Evolutionary conservation across 2,329 filamentous ascomycete species (phyloP).

Genomic region (Lasiodiplodia theobromae): DNA sequence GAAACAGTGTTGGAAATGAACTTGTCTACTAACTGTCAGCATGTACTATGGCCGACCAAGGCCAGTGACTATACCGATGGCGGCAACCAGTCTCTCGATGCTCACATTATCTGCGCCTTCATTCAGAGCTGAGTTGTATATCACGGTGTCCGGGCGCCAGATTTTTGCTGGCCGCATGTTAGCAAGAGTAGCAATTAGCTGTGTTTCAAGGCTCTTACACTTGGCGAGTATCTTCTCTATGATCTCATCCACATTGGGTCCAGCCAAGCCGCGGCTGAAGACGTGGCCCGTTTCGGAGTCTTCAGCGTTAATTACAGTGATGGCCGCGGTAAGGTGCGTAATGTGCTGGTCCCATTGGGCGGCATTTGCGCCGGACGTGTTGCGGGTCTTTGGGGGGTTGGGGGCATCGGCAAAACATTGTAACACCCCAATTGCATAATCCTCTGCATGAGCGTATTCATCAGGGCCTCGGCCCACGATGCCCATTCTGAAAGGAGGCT

Average conservation of each 20-base stretch:
- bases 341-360: background rate
- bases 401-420: background rate
- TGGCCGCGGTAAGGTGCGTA: accelerated
- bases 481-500: too few relatives aligned
- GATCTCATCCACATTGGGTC: background rate
- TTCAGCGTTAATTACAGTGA: background rate
- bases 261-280: background rate
- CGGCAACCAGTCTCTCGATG: background rate
- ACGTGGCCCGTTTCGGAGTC: background rate
- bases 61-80: background rate
- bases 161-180: background rate
- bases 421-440: background rate
- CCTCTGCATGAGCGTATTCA: too few relatives aligned
- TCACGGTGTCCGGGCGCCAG: background rate
- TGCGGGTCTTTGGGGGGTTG: background rate
- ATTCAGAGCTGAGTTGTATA: background rate
- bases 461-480: too few relatives aligned
- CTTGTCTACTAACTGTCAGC: too few relatives aligned
- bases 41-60: too few relatives aligned
- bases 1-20: too few relatives aligned
- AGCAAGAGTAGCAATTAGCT: background rate
- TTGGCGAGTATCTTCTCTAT: background rate
- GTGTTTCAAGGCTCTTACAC: background rate
- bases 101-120: background rate
- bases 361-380: background rate